Evolutionary conservation across 768 basidiomycete genomes (phyloP).

Genomic region (Phaeotremella skinneri): DNA sequence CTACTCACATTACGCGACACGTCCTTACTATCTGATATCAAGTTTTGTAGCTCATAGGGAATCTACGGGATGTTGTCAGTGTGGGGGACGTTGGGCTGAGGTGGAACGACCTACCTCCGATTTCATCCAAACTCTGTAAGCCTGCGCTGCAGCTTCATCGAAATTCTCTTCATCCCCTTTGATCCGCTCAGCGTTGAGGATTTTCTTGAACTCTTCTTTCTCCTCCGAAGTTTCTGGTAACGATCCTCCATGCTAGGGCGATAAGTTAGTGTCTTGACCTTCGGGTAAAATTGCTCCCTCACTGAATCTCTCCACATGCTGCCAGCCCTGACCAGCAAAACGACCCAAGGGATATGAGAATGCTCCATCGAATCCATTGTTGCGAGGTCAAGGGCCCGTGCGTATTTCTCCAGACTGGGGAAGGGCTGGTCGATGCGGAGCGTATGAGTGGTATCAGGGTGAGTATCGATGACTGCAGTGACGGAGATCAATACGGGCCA

Average conservation of each 20-base stretch:
- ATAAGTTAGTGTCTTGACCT: background rate
- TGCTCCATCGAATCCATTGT: slow-evolving; percentile 85
- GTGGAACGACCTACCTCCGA: slow-evolving; percentile 53
- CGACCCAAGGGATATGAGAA: slow-evolving; percentile 82
- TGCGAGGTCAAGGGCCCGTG: slow-evolving; percentile 67
- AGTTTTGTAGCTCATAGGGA: slow-evolving; percentile 63
- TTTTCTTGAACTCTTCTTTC: slow-evolving; percentile 72
- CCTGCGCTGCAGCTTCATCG: slow-evolving; percentile 87
- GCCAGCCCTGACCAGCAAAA: slow-evolving; percentile 77
- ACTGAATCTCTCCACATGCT: slow-evolving; percentile 79
- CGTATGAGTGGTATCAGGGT: slow-evolving; percentile 64
- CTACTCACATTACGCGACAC: slow-evolving; percentile 53
- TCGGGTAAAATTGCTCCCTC: slow-evolving; percentile 36
- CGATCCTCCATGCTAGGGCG: slow-evolving; percentile 63
- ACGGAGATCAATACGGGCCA: slow-evolving; percentile 10
- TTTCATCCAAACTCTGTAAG: slow-evolving; percentile 72
- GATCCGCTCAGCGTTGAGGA: slow-evolving; percentile 62
- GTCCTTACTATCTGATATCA: slow-evolving; percentile 64
- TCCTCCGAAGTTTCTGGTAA: slow-evolving; percentile 62
- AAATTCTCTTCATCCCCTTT: slow-evolving; percentile 95
- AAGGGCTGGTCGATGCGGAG: slow-evolving; percentile 88
- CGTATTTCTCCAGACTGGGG: slow-evolving; percentile 71
- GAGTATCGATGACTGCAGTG: slow-evolving; percentile 77
- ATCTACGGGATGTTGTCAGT: slow-evolving; percentile 53
- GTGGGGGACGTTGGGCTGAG: background rate